These are phyloP conservation scores for Claviceps pusilla DNA, from an alignment of 2,329 filamentous ascomycete genomes.

Conservation along the genomic window DNA sequence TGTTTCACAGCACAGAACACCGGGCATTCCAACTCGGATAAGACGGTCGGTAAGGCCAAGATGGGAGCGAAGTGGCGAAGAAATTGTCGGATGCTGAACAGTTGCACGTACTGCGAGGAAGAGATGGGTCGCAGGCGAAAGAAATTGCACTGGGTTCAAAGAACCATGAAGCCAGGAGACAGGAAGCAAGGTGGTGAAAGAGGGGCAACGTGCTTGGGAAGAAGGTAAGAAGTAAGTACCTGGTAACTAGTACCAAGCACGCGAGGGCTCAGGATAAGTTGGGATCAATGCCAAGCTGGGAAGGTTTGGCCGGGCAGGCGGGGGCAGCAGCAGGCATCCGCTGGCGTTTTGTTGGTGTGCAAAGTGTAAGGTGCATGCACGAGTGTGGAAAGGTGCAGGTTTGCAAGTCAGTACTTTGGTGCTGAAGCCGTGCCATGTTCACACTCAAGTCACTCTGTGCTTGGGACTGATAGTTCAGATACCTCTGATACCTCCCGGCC, in stretches of 20 bases:
- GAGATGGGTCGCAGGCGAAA: not conserved
- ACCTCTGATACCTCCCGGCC: no score
- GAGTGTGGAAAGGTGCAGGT: not conserved
- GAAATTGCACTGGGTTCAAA: not conserved
- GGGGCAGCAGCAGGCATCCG: not conserved
- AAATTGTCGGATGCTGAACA: not conserved
- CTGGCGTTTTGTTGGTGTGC: not conserved
- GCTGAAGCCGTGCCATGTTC: not conserved
- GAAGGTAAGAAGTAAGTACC: not conserved
- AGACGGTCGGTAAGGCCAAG: not conserved
- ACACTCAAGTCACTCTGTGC: not conserved
- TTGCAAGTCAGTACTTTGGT: not conserved
- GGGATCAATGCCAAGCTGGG: not conserved
- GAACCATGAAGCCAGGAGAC: not conserved
- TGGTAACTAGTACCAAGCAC: not conserved
- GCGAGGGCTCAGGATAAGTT: not conserved
- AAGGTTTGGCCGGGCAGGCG: slow-evolving; percentile 1
- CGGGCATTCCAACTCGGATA: not conserved
- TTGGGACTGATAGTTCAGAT: no score
- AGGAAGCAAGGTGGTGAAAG: not conserved
- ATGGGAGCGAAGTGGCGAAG: not conserved
- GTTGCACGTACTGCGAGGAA: not conserved
- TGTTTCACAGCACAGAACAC: not conserved
- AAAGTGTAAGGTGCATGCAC: not conserved
- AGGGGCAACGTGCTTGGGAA: not conserved